Evolutionary conservation across 2,329 filamentous ascomycete species (phyloP).

Genomic region (Sporothrix pallida): DNA sequence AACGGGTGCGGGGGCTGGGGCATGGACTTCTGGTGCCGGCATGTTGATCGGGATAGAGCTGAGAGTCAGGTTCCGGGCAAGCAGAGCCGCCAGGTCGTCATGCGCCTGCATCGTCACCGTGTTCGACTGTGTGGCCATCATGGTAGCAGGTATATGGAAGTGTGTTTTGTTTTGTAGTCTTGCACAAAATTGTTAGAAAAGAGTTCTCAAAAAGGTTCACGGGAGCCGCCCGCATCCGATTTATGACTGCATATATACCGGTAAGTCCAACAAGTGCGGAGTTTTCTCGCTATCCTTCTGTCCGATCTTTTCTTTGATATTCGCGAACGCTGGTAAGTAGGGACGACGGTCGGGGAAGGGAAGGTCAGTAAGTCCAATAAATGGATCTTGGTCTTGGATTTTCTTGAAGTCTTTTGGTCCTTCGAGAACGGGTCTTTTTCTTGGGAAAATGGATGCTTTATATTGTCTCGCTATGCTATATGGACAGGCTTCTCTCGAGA

Average conservation of each 20-base stretch:
- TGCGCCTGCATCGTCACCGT: constrained; percentile 63
- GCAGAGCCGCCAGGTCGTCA: constrained; percentile 82
- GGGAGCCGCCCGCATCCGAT: background rate
- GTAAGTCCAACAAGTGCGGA: background rate
- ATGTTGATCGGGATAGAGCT: constrained; percentile 51
- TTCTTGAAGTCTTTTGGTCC: constrained; percentile 22
- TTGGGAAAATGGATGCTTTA: constrained; percentile 33
- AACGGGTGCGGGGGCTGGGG: constrained; percentile 22
- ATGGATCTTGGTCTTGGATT: constrained; percentile 2
- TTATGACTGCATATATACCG: background rate
- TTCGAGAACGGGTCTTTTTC: background rate
- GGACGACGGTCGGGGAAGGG: background rate
- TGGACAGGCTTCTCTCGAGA: constrained; percentile 20
- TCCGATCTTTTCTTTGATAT: background rate
- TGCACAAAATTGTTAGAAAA: constrained; percentile 16
- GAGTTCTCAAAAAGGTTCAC: too few relatives aligned
- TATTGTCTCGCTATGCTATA: constrained; percentile 37
- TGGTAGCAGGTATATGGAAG: background rate
- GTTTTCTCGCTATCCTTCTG: constrained; percentile 5
- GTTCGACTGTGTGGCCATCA: constrained; percentile 36
- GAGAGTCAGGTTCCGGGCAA: constrained; percentile 76
- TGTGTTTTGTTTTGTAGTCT: background rate
- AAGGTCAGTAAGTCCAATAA: background rate
- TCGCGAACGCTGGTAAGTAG: background rate
- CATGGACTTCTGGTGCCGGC: constrained; percentile 40